These are phyloP conservation scores for Avena atlantica DNA, from an alignment of 176 grass and related monocot genomes.

Conservation along the genomic window DNA sequence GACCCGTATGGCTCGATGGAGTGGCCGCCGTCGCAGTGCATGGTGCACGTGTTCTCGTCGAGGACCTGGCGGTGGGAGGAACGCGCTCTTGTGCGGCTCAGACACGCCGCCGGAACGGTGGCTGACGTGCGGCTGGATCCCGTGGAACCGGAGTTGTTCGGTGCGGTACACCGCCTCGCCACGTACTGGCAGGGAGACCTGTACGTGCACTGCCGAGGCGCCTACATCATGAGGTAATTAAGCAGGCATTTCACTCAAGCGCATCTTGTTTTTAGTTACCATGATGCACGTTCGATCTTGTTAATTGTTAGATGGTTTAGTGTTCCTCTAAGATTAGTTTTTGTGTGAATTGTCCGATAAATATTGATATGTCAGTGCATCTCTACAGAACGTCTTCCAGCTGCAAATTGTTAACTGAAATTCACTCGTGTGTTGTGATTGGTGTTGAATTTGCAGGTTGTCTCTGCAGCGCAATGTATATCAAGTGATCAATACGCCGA, in stretches of 20 bases:
- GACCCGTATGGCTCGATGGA: background rate
- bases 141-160: background rate
- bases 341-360: too few species aligned
- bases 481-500: background rate
- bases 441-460: background rate
- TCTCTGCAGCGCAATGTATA: background rate
- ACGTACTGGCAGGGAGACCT: too few species aligned
- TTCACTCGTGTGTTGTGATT: background rate
- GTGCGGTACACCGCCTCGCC: background rate
- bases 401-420: background rate
- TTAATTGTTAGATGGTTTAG: too few species aligned
- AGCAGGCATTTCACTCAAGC: too few species aligned
- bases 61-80: background rate
- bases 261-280: too few species aligned
- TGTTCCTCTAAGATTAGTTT: too few species aligned
- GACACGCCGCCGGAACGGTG: background rate
- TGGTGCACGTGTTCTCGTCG: background rate
- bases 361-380: too few species aligned
- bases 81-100: background rate
- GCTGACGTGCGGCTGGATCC: background rate
- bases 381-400: background rate
- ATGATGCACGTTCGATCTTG: too few species aligned
- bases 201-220: too few species aligned
- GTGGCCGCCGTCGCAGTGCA: background rate
- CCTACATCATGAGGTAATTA: too few species aligned